Percentiles rank a stretch among this genome's conserved stretches.
Conservation (phyloP, 2,329 filamentous ascomycete species). For the Aspergillus jensenii region DNA sequence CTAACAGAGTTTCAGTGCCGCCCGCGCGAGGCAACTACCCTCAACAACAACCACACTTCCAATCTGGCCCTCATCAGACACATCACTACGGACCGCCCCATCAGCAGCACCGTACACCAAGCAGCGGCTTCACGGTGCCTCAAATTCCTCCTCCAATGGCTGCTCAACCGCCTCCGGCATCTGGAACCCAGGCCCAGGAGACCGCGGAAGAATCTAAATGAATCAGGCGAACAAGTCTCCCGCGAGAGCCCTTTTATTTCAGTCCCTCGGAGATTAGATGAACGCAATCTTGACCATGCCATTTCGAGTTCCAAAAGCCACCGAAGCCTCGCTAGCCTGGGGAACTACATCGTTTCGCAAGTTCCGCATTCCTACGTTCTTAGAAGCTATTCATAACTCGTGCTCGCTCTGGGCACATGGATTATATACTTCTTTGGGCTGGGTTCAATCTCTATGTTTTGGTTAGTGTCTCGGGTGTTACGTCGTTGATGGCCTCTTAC, state of each 20-base stretch:
- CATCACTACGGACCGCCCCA: slow-evolving; percentile 58
- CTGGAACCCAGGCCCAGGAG: slow-evolving; percentile 43
- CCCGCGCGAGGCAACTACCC: slow-evolving; percentile 60
- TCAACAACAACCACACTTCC: slow-evolving; percentile 62
- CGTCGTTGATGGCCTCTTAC: background rate
- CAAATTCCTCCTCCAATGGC: slow-evolving; percentile 48
- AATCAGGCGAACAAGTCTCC: slow-evolving; percentile 8
- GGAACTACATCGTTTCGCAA: slow-evolving; percentile 5
- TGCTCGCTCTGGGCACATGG: slow-evolving; percentile 5
- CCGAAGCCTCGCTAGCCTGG: slow-evolving; percentile 3
- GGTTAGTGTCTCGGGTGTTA: slow-evolving; percentile 7
- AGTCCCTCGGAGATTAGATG: slow-evolving; percentile 5
- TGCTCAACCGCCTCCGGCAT: slow-evolving; percentile 34
- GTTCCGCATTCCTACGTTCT: slow-evolving; percentile 5
- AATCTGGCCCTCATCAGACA: slow-evolving; percentile 63
- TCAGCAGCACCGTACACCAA: slow-evolving; percentile 56
- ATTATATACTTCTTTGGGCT: slow-evolving; percentile 8
- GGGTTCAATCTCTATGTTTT: slow-evolving; percentile 5
- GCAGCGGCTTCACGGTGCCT: slow-evolving; percentile 53
- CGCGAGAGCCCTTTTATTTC: slow-evolving; percentile 8
- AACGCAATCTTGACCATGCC: background rate
- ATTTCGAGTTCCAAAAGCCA: slow-evolving; percentile 10
- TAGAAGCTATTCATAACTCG: slow-evolving; percentile 14
- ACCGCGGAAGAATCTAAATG: slow-evolving; percentile 51
- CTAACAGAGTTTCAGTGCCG: slow-evolving; percentile 52